These are phyloP conservation scores for Phialocephala sp. DNA, from an alignment of 2,329 filamentous ascomycete genomes.

Conservation along the genomic window DNA sequence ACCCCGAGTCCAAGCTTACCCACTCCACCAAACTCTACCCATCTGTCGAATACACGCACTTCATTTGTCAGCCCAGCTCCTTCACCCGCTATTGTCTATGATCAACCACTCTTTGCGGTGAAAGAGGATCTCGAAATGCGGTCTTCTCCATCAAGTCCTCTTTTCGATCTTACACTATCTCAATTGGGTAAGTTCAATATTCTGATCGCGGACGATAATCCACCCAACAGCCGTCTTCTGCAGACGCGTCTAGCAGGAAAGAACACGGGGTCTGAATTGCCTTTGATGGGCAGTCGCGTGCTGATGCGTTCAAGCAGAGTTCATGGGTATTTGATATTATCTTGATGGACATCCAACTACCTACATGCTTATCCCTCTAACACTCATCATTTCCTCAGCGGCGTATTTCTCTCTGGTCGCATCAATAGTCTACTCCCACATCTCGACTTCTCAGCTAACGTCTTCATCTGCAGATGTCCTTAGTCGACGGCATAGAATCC, in stretches of 20 bases:
- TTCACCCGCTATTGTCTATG: background rate
- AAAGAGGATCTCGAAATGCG: background rate
- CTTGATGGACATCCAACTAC: constrained; percentile 32
- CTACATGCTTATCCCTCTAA: background rate
- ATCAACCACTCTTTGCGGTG: background rate
- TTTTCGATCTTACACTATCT: background rate
- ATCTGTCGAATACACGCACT: background rate
- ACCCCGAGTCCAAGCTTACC: background rate
- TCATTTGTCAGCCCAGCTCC: background rate
- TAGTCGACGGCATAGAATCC: constrained; percentile 23
- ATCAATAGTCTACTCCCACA: background rate
- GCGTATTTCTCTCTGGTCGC: no score
- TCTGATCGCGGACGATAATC: constrained; percentile 79
- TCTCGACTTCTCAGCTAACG: no score
- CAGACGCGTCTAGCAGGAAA: constrained; percentile 77
- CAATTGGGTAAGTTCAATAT: constrained; percentile 47
- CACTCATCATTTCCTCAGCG: no score
- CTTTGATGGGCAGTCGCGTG: constrained; percentile 76
- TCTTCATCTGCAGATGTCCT: constrained; percentile 25
- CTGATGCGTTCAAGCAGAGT: constrained; percentile 69
- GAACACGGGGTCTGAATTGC: constrained; percentile 74
- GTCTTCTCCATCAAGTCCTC: background rate
- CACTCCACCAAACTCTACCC: background rate
- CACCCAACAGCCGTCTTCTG: constrained; percentile 80
- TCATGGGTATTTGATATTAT: constrained; percentile 24